Base-by-base conservation (phyloP, 1,139 yeast genomes). In the Kodamaea alishanica region DNA sequence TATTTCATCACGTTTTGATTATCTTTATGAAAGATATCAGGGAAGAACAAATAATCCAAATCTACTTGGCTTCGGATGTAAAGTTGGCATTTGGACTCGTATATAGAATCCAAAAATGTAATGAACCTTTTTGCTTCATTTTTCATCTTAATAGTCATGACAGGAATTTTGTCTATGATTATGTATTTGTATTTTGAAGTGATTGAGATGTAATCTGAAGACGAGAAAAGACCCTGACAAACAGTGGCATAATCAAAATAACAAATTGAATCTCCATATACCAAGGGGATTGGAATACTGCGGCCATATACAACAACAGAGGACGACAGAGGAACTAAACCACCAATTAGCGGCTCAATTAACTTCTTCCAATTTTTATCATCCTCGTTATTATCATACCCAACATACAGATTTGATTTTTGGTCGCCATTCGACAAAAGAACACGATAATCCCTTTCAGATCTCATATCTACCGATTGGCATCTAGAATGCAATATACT, bases 71-170 rank as follows among this genome's bases (percentile, higher is more conserved):
- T 58, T 37, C 80, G 60, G 46, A 83, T 56, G 28, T 67, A 70
- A 12, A 82, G 60, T 48, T 78, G 79, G 49, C 88, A 82, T 49
- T 74, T 73, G 24, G 82, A 72, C 52, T 83, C 90, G 52, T 83
- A 83, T 6, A 82, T 57, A 0, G 88, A 86, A 58, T 83, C 89
- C 23, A 83, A 54, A 15, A 83, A 59, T 0, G 84, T 79, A 34
- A 83, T 83, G 49, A 83, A 77, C 40, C 85, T 58, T 40, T 86
- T 61, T 2, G 89, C 89, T 47, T 82, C 87, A 50, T 81, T 81
- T 50, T 79, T 81, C 77, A 71, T 75, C 37, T 64, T 71, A 5
- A 77, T 57, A 2, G 79, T 75, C 60, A 83, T 60, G 3, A 77
- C 65, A 0, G 90, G 90, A 2, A 83, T 80, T 40, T 78, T 64